Evolutionary conservation across 805 yeast species (phyloP), one percentile per base, ranked within the genome.

Genomic region (Grigorovia yakushimaensis): DNA sequence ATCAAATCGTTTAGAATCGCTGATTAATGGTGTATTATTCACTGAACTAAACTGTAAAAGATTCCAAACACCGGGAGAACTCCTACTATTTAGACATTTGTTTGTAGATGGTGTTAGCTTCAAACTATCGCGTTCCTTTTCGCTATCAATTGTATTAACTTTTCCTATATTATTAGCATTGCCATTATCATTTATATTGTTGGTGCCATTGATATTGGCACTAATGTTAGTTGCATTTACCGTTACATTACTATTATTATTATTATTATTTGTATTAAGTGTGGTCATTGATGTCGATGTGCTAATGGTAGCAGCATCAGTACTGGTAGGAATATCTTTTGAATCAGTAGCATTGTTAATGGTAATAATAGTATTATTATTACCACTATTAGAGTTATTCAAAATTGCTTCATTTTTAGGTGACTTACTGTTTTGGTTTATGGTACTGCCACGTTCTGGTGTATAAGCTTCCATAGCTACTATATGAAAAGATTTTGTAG

Each of bases 11-110:
- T 18, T 24, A 19, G 38, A 15, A 13, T 33, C 37, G 41, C 44
- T 51, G 10, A 39, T 52, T 39, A 52, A 50, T 10, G 68, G 68
- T 3, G 68, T 64, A 43, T 64, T 64, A 39, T 57, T 62, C 2
- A 58, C 64, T 3, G 81, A 76, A 39, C 78, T 70, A 47, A 89
- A 81, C 58, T 88, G 96, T 59, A 89, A 87, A 67, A 86, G 81
- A 61, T 84, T 86, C 97, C 96, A 87, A 49, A 89, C 77, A 17
- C 95, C 96, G 1, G 98, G 98, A 1, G 95, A 86, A 27, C 69
- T 65, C 45, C 66, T 67, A 27, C 50, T 54, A 41, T 47, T 55
- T 44, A 58, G 51, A 41, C 59, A 48, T 40, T 48, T 51, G 23
- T 46, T 47, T 13, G 44, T 44, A 10, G 37, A 42, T 19, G 55